These are phyloP conservation scores for Fusarium drepaniforme DNA, from an alignment of 2,329 filamentous ascomycete species.

Conservation along the genomic window DNA sequence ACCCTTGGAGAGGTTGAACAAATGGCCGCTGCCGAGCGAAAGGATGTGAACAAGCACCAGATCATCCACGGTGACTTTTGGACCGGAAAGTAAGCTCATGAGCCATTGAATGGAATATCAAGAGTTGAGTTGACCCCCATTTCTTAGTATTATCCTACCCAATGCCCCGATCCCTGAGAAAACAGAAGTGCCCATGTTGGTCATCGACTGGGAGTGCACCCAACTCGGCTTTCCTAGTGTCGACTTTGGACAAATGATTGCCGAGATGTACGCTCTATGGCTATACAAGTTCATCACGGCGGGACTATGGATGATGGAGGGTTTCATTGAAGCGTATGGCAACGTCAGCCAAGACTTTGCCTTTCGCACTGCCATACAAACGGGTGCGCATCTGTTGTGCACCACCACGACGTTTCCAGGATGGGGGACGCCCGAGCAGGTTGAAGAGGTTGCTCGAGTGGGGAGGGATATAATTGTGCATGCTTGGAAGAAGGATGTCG, in stretches of 20 bases:
- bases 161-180: not conserved
- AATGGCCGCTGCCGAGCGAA: slow-evolving; percentile 3
- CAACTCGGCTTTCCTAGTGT: not conserved
- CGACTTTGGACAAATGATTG: slow-evolving; percentile 15
- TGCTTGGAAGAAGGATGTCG: not conserved
- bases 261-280: slow-evolving; percentile 16
- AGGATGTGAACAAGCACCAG: not conserved
- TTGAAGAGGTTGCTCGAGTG: not conserved
- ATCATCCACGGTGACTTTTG: slow-evolving; percentile 16
- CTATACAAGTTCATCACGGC: slow-evolving; percentile 3
- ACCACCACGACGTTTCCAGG: not conserved
- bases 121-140: not conserved
- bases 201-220: slow-evolving; percentile 3
- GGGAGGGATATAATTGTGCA: slow-evolving; percentile 9
- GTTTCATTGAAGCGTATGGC: slow-evolving; percentile 4
- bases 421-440: not conserved
- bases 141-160: not conserved
- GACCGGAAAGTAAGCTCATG: slow-evolving; percentile 2
- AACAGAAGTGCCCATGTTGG: not conserved
- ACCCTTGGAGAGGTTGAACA: slow-evolving; percentile 4
- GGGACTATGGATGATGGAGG: slow-evolving; percentile 7
- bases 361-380: not conserved
- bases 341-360: not conserved
- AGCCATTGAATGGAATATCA: accelerated
- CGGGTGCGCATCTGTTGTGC: slow-evolving; percentile 4